Evolutionary conservation across 345 rosid genomes (phyloP).

Genomic region (Luvunga scandens): DNA sequence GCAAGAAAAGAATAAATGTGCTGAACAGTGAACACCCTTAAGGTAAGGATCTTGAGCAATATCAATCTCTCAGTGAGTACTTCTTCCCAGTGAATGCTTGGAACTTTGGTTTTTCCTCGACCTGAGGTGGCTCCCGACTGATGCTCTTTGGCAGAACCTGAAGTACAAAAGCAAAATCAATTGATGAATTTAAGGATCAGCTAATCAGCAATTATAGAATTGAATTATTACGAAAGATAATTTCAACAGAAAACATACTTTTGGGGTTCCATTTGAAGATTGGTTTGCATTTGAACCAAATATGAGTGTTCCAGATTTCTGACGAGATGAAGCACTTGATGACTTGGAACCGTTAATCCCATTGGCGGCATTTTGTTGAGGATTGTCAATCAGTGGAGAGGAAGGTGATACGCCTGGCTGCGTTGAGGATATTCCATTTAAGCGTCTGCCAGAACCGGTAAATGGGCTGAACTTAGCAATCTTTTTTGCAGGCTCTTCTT

Average conservation of each 20-base stretch:
- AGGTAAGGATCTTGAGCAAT: not conserved
- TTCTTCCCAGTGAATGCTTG: constrained; percentile 68
- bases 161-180: constrained; percentile 11
- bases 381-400: constrained; percentile 14
- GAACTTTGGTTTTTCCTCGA: constrained; percentile 44
- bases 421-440: constrained; percentile 48
- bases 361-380: constrained; percentile 20
- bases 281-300: constrained; percentile 48
- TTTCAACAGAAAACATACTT: constrained; percentile 25
- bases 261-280: constrained; percentile 20
- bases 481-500: constrained; percentile 44
- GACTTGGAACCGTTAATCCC: constrained; percentile 24
- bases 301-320: constrained; percentile 45
- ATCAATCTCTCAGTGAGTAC: constrained; percentile 46
- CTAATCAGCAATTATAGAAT: not conserved
- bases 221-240: not conserved
- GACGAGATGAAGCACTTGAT: constrained; percentile 21
- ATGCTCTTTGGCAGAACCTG: constrained; percentile 33
- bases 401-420: constrained; percentile 19
- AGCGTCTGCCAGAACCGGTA: constrained; percentile 51
- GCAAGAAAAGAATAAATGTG: not conserved
- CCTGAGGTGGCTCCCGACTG: constrained; percentile 29
- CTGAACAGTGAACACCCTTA: not conserved
- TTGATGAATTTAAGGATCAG: not conserved
- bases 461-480: constrained; percentile 48